phyloP scores from a whole-genome alignment of 352 stramenopile species.

The Phytophthora lateralis region DNA sequence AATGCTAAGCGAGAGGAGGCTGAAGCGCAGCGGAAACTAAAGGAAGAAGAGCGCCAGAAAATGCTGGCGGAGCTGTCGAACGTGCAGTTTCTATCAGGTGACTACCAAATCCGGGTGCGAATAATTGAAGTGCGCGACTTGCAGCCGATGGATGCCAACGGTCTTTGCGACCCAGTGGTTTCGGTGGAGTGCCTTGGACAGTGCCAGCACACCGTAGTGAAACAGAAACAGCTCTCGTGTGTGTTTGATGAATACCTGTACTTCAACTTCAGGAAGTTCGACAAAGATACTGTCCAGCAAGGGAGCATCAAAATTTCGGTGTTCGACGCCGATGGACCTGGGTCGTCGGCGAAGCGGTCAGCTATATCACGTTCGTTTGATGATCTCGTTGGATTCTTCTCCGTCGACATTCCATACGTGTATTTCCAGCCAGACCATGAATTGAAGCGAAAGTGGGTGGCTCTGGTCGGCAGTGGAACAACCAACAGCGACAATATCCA shows the following conservation, averaged over 20 bases:
- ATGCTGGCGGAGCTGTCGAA: conserved; percentile 77
- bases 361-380: conserved; percentile 46
- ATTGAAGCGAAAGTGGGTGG: conserved; percentile 90
- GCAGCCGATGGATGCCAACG: conserved; percentile 87
- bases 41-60: conserved; percentile 74
- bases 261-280: conserved; percentile 86
- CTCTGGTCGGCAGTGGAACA: conserved; percentile 74
- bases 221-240: conserved; percentile 83
- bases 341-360: conserved; percentile 34
- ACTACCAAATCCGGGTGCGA: conserved; percentile 88
- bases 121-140: conserved; percentile 92
- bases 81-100: conserved; percentile 76
- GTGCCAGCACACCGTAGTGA: conserved; percentile 78
- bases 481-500: conserved; percentile 87
- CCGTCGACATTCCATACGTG: conserved; percentile 83
- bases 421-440: conserved; percentile 89
- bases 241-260: conserved; percentile 93
- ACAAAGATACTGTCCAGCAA: conserved; percentile 76
- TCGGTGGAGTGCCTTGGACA: conserved; percentile 85
- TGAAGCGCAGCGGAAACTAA: conserved; percentile 63
- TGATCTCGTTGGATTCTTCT: conserved; percentile 88
- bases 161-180: conserved; percentile 88
- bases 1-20: conserved; percentile 44
- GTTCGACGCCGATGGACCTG: conserved; percentile 76
- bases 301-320: conserved; percentile 82